Evolutionary conservation across 2,329 filamentous ascomycete genomes (phyloP).

Genomic region (Arthrinium puccinioides): DNA sequence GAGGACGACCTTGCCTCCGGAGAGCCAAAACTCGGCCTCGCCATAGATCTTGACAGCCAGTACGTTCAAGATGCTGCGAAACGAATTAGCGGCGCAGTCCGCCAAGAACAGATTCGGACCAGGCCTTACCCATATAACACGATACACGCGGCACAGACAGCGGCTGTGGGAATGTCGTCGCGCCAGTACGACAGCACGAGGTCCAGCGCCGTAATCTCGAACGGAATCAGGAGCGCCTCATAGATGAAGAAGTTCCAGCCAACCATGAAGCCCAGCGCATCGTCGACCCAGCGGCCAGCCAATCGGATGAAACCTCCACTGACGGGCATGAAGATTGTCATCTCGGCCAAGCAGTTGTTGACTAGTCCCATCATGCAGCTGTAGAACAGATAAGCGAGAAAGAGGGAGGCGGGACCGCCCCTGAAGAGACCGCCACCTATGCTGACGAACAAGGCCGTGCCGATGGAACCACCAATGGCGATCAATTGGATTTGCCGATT

Average conservation of each 20-base stretch:
- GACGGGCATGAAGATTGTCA: constrained; percentile 52
- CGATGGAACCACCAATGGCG: constrained; percentile 51
- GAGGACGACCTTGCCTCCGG: constrained; percentile 30
- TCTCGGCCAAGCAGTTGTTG: constrained; percentile 58
- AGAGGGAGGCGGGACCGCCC: constrained; percentile 43
- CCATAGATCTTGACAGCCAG: constrained; percentile 35
- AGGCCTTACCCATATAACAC: constrained; percentile 24
- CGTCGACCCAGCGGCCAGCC: constrained; percentile 55
- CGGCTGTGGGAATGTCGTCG: constrained; percentile 33
- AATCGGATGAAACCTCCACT: constrained; percentile 54
- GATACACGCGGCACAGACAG: constrained; percentile 29
- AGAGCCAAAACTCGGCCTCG: constrained; percentile 37
- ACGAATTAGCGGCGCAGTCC: neutral
- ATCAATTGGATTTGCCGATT: constrained; percentile 50
- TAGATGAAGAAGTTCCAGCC: constrained; percentile 31
- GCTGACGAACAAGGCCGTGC: constrained; percentile 52
- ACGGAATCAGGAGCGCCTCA: constrained; percentile 25
- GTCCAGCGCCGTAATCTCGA: constrained; percentile 26
- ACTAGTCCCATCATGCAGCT: constrained; percentile 46
- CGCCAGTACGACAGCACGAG: constrained; percentile 35
- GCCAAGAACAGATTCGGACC: constrained; percentile 11
- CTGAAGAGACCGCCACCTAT: constrained; percentile 49
- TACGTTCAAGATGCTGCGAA: constrained; percentile 26
- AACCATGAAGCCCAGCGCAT: constrained; percentile 49
- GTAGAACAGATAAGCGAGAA: constrained; percentile 54